Evolutionary conservation across 345 rosid species (phyloP).

Genomic region (Syzygium grande): DNA sequence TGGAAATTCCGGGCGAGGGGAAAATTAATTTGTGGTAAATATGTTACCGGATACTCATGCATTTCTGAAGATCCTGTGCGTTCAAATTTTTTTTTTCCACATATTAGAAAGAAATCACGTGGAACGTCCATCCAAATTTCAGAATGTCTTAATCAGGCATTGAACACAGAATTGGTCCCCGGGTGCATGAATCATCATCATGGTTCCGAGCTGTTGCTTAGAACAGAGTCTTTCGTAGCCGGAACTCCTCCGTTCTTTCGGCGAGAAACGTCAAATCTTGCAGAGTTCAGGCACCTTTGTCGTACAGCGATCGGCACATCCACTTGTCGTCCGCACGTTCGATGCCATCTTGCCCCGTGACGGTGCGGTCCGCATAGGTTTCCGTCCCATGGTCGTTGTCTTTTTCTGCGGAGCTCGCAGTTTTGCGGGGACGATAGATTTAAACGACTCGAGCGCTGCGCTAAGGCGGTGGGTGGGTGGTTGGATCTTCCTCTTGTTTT

Average conservation of each 20-base stretch:
- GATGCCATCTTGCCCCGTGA: background rate
- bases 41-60: fast-evolving
- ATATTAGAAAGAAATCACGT: background rate
- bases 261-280: background rate
- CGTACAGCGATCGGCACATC: background rate
- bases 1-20: fast-evolving
- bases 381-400: background rate
- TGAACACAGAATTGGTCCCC: background rate
- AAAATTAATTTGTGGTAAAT: background rate
- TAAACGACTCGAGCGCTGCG: background rate
- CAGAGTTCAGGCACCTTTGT: background rate
- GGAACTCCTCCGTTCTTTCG: background rate
- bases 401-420: background rate
- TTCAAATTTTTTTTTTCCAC: no score
- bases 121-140: no score
- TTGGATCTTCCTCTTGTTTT: background rate
- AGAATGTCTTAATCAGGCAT: no score
- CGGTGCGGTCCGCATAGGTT: background rate
- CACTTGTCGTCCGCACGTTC: background rate
- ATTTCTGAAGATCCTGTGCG: background rate
- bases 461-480: background rate
- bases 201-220: background rate
- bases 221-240: background rate
- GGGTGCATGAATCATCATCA: background rate
- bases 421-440: background rate